Evolutionary conservation across 306 rosid genomes (phyloP).

Genomic region (Glycine soja): DNA sequence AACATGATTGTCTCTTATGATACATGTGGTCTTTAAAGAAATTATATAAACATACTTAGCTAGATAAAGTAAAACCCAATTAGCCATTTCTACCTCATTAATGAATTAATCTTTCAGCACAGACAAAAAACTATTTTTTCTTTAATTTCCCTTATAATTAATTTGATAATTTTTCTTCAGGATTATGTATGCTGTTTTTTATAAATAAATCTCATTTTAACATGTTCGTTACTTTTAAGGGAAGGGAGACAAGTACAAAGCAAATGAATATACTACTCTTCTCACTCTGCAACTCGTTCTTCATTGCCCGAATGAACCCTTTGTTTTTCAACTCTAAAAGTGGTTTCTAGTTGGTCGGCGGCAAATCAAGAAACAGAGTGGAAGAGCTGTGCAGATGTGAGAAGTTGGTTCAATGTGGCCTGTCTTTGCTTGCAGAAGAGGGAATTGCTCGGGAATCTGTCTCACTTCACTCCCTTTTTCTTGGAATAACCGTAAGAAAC

Average conservation of each 20-base stretch:
- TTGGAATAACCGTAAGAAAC: conserved; percentile 37
- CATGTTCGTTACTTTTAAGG: conserved; percentile 36
- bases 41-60: neutral
- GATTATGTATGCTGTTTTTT: neutral
- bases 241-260: conserved; percentile 46
- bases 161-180: neutral
- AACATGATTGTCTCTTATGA: no score
- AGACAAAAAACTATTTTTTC: neutral
- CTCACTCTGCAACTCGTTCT: conserved; percentile 16
- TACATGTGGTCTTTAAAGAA: neutral
- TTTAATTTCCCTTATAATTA: no score
- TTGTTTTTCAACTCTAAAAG: conserved; percentile 31
- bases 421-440: conserved; percentile 41
- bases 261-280: conserved; percentile 27
- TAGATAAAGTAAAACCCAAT: neutral
- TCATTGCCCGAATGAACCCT: neutral
- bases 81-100: neutral
- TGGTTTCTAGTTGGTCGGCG: conserved; percentile 36
- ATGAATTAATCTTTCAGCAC: neutral
- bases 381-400: conserved; percentile 28
- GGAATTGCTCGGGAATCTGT: neutral
- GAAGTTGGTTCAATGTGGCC: conserved; percentile 2
- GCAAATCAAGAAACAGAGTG: neutral
- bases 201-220: conserved; percentile 25
- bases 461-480: no score